Conservation (phyloP, 2,329 filamentous ascomycete species). For the Trichoderma polysporum region DNA sequence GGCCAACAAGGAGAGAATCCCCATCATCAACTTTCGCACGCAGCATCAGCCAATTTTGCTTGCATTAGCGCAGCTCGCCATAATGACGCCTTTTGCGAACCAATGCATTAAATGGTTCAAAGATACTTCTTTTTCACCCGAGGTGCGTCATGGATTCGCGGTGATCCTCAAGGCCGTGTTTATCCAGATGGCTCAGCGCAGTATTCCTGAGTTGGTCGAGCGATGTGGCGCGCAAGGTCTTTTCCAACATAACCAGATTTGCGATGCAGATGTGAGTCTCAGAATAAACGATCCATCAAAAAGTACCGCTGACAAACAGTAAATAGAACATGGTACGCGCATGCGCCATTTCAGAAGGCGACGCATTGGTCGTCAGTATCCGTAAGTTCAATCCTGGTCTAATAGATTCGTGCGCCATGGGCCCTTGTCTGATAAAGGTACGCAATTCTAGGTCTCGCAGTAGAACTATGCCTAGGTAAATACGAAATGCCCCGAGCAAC, state of each 20-base stretch:
- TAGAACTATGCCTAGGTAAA: constrained; percentile 29
- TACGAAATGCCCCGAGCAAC: constrained; percentile 26
- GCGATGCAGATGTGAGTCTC: constrained; percentile 24
- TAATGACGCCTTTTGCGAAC: constrained; percentile 26
- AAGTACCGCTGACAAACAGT: no score
- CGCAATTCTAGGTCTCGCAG: constrained; percentile 25
- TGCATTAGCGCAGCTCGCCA: constrained; percentile 23
- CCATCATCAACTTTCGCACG: constrained; percentile 30
- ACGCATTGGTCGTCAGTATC: constrained; percentile 31
- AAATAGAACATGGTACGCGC: no score
- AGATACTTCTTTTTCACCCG: neutral
- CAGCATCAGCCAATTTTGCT: constrained; percentile 30
- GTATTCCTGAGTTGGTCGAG: constrained; percentile 27
- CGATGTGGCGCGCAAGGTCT: constrained; percentile 33
- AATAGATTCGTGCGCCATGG: neutral
- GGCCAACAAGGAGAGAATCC: constrained; percentile 4
- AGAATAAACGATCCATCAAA: constrained; percentile 23
- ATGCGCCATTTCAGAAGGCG: constrained; percentile 29
- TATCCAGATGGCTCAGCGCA: neutral
- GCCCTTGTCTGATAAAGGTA: no score
- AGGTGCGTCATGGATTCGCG: constrained; percentile 21
- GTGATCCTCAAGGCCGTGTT: constrained; percentile 21
- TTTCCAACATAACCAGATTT: constrained; percentile 29
- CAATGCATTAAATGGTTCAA: constrained; percentile 15
- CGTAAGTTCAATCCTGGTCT: constrained; percentile 25